These are phyloP conservation scores for Fusarium sp. DNA, from an alignment of 2,329 filamentous ascomycete species.

Conservation along the genomic window DNA sequence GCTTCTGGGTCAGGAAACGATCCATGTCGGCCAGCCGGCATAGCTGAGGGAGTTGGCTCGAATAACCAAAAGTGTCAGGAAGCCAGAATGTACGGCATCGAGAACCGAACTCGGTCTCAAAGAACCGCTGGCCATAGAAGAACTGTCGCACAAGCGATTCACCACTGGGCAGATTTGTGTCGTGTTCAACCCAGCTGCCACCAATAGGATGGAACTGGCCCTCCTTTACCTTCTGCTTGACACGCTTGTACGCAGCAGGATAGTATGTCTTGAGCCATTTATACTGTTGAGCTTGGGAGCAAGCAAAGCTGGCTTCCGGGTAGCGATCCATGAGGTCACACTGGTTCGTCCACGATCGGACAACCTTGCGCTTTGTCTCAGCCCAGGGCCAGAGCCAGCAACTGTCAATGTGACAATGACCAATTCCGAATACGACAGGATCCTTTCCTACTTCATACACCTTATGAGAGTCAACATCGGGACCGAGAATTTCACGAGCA, in stretches of 20 bases:
- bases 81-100: conserved; percentile 95
- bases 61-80: conserved; percentile 98
- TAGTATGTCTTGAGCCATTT: conserved; percentile 96
- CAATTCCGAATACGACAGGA: conserved; percentile 86
- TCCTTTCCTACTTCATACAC: conserved; percentile 83
- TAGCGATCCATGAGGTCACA: conserved; percentile 96
- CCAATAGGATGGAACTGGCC: conserved; percentile 95
- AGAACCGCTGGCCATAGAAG: conserved; percentile 93
- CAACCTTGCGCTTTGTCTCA: conserved; percentile 96
- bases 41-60: conserved; percentile 90
- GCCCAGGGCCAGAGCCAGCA: conserved; percentile 99
- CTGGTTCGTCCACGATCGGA: conserved; percentile 95
- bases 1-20: conserved; percentile 96
- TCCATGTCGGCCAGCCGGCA: conserved; percentile 96
- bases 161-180: conserved; percentile 96
- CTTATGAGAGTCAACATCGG: conserved; percentile 81
- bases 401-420: conserved; percentile 97
- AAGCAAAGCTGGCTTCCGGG: conserved; percentile 90
- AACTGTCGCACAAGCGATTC: conserved; percentile 96
- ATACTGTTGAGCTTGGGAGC: conserved; percentile 95
- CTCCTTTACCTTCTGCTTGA: conserved; percentile 90
- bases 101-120: conserved; percentile 90
- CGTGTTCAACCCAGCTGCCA: conserved; percentile 98
- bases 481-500: conserved; percentile 83
- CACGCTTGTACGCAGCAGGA: conserved; percentile 87